Percentiles rank a stretch among this genome's conserved stretches.
phyloP scores from a whole-genome alignment of 306 rosid genomes.

The Senna siamea region DNA sequence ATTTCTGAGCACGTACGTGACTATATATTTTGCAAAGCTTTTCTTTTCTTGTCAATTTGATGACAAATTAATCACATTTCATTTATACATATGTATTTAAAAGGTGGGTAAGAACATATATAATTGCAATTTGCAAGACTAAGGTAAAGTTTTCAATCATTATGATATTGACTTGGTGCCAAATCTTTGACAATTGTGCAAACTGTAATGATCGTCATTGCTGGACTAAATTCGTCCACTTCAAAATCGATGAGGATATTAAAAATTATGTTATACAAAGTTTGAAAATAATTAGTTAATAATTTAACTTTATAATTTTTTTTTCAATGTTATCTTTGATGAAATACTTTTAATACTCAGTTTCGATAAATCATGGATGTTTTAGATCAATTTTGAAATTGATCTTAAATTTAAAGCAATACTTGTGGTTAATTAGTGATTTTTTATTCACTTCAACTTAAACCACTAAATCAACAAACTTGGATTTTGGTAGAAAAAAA shows the following conservation, averaged over 20 bases:
- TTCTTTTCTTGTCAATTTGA: not conserved
- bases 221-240: constrained; percentile 6
- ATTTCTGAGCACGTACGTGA: too few relatives aligned
- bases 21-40: too few relatives aligned
- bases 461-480: too few relatives aligned
- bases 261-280: not conserved
- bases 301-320: not conserved
- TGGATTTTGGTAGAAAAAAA: too few relatives aligned
- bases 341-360: not conserved
- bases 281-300: not conserved
- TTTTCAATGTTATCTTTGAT: not conserved
- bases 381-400: not conserved
- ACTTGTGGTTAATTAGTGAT: too few relatives aligned
- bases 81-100: not conserved
- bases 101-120: not conserved
- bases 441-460: too few relatives aligned
- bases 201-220: constrained; percentile 26
- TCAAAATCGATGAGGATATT: not conserved
- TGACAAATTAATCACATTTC: not conserved
- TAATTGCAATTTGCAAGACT: not conserved
- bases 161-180: constrained; percentile 31
- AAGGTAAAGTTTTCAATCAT: not conserved
- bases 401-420: too few relatives aligned
- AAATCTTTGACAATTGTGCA: constrained; percentile 36
- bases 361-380: not conserved